A percentile compares a stretch with the other conserved stretches of the same genome.
Conservation (phyloP, 2,329 filamentous ascomycete species). For the Pseudopyrenochaeta lycopersici region DNA sequence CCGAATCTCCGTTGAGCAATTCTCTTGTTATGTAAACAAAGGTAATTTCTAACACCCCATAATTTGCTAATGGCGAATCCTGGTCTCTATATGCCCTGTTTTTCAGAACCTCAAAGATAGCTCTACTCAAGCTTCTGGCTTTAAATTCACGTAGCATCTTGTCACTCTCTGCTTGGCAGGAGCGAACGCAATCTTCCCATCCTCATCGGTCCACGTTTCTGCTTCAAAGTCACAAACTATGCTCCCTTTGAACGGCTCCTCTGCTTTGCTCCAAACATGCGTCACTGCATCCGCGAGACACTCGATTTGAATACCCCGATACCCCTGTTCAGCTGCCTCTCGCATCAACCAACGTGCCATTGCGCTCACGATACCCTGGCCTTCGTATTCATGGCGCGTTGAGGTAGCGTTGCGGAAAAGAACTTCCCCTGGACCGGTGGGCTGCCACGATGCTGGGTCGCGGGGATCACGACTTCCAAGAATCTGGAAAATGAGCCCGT, state of each 20-base stretch:
- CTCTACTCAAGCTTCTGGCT: constrained; percentile 11
- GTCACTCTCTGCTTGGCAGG: constrained; percentile 30
- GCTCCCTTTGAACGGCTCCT: constrained; percentile 31
- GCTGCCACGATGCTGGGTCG: constrained; percentile 36
- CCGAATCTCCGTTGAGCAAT: too few species aligned
- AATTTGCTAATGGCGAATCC: too few species aligned
- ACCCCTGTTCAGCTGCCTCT: constrained; percentile 45
- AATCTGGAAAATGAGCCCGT: constrained; percentile 28
- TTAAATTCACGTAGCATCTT: constrained; percentile 40
- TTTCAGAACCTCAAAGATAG: too few species aligned
- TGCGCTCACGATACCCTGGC: constrained; percentile 44
- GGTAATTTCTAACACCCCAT: too few species aligned
- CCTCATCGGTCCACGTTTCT: constrained; percentile 30
- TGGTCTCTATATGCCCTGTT: too few species aligned
- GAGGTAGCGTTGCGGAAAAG: constrained; percentile 49
- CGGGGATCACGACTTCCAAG: constrained; percentile 31
- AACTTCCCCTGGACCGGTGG: constrained; percentile 39
- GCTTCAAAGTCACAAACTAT: constrained; percentile 35
- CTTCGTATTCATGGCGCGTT: constrained; percentile 48
- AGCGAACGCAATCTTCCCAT: constrained; percentile 33
- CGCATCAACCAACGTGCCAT: constrained; percentile 50
- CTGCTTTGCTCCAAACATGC: constrained; percentile 39
- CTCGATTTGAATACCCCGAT: constrained; percentile 49
- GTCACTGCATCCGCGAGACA: constrained; percentile 39
- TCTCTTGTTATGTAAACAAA: too few species aligned